Evolutionary conservation across 257 asterid species (phyloP).

Genomic region (Nicotiana tomentosiformis): DNA sequence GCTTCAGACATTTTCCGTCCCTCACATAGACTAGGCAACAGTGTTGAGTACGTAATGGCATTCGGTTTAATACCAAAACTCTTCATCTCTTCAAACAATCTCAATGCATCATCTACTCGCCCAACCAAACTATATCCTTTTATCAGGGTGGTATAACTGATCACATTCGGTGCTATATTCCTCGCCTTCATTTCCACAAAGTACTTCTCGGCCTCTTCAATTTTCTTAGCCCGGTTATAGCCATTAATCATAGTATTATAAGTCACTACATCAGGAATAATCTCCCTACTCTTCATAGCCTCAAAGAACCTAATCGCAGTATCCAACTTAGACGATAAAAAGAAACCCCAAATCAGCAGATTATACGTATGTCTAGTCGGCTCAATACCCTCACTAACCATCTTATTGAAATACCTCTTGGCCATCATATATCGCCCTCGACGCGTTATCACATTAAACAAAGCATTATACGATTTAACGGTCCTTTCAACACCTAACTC

Average conservation of each 20-base stretch:
- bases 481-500: conserved; percentile 68
- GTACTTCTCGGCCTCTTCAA: conserved; percentile 81
- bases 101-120: conserved; percentile 71
- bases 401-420: conserved; percentile 74
- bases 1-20: conserved; percentile 81
- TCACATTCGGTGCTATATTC: conserved; percentile 64
- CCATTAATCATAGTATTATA: conserved; percentile 84
- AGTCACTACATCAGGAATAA: conserved; percentile 62
- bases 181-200: conserved; percentile 81
- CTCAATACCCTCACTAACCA: conserved; percentile 71
- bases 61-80: conserved; percentile 63
- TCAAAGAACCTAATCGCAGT: conserved; percentile 72
- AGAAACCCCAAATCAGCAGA: conserved; percentile 81
- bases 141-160: conserved; percentile 73
- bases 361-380: conserved; percentile 76
- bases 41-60: conserved; percentile 64
- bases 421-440: conserved; percentile 86
- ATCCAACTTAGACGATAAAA: conserved; percentile 53
- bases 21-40: conserved; percentile 80
- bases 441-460: conserved; percentile 73
- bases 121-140: conserved; percentile 69
- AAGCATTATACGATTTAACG: conserved; percentile 53
- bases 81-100: conserved; percentile 80
- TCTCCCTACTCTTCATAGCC: conserved; percentile 77
- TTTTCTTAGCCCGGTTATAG: conserved; percentile 47